Evolutionary conservation across 1,284 basidiomycete genomes (phyloP).

Genomic region (Mycena citricolor): DNA sequence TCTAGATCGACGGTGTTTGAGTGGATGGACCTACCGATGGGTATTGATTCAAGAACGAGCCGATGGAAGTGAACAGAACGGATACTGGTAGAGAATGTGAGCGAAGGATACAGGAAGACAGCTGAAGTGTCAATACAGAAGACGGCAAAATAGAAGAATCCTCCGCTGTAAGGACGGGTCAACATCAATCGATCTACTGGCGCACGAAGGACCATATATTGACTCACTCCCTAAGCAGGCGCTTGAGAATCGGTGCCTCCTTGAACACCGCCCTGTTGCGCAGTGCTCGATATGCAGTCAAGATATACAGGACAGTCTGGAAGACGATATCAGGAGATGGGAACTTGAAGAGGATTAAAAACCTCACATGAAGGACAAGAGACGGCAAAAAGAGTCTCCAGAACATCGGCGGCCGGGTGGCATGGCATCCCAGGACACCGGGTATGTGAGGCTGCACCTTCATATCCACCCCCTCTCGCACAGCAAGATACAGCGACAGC

Average conservation of each 20-base stretch:
- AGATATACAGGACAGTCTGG: constrained; percentile 35
- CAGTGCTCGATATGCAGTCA: constrained; percentile 35
- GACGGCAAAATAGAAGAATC: constrained; percentile 38
- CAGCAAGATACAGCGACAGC: constrained; percentile 30
- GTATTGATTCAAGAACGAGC: constrained; percentile 32
- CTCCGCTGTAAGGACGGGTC: constrained; percentile 27
- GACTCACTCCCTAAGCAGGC: constrained; percentile 40
- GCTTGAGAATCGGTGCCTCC: constrained; percentile 33
- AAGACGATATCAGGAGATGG: background rate
- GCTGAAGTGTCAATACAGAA: constrained; percentile 28
- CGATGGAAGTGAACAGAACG: constrained; percentile 33
- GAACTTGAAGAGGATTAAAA: background rate
- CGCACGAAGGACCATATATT: background rate
- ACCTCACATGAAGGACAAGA: constrained; percentile 37
- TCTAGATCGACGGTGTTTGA: background rate
- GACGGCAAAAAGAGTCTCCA: constrained; percentile 39
- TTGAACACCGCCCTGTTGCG: constrained; percentile 34
- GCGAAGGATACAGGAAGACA: background rate
- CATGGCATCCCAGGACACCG: constrained; percentile 40
- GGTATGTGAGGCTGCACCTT: constrained; percentile 18
- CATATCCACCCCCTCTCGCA: constrained; percentile 23
- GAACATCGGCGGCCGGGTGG: constrained; percentile 30
- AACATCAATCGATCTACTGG: too few relatives aligned
- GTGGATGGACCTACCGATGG: constrained; percentile 29
- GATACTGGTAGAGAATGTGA: constrained; percentile 28